phyloP scores from a whole-genome alignment of 2,329 filamentous ascomycete species.

The Aureobasidium subglaciale region DNA sequence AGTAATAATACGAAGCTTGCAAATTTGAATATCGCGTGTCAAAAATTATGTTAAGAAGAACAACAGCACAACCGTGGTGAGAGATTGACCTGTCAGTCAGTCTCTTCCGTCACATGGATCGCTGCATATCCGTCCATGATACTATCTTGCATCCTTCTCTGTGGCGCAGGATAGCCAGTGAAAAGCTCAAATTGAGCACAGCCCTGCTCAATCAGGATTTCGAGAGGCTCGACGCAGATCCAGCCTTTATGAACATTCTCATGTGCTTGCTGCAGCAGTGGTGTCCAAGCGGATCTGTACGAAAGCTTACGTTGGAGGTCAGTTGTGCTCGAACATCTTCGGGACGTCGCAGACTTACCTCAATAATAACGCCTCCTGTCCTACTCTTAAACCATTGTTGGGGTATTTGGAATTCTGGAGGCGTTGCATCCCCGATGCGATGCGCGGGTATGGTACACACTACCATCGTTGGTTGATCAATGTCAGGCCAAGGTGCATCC shows the following conservation, averaged over 20 bases:
- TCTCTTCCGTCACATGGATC: constrained; percentile 10
- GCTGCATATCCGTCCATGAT: constrained; percentile 42
- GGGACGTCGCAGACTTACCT: constrained; percentile 41
- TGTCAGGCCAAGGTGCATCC: constrained; percentile 57
- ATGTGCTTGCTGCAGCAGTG: constrained; percentile 61
- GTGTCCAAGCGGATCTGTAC: constrained; percentile 67
- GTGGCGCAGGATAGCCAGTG: constrained; percentile 64
- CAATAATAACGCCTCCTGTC: constrained; percentile 69
- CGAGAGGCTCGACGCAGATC: constrained; percentile 69
- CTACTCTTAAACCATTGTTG: constrained; percentile 62
- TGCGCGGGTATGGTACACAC: constrained; percentile 71
- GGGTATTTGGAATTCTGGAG: constrained; percentile 64
- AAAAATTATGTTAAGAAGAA: too few relatives aligned
- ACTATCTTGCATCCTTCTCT: constrained; percentile 58
- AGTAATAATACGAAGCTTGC: neutral
- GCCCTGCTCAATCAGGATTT: constrained; percentile 69
- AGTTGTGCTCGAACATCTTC: neutral
- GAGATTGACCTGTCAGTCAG: neutral
- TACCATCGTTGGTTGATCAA: constrained; percentile 63
- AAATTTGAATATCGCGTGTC: too few relatives aligned
- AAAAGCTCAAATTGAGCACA: constrained; percentile 79
- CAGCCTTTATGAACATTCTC: constrained; percentile 55
- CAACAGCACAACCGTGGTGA: too few relatives aligned
- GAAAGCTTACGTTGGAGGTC: constrained; percentile 34
- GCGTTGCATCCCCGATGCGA: constrained; percentile 54